Base-by-base conservation (phyloP, 768 basidiomycete genomes). In the Arthromyces matolae region DNA sequence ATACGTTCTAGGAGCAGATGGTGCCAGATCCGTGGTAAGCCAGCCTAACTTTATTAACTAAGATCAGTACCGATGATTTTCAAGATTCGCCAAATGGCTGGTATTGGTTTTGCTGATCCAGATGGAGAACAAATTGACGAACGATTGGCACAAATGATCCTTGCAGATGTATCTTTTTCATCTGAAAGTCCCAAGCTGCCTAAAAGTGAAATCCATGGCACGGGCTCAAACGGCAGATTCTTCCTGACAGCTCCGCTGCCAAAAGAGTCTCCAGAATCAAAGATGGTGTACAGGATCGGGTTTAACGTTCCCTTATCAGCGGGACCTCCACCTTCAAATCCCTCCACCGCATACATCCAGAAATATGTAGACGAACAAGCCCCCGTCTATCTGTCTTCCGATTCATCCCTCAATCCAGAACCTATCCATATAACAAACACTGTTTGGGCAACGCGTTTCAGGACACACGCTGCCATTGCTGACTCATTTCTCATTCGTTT, bases 1-100 rank as follows among this genome's bases (percentile, higher is more conserved):
- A 27, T 78, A 77, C 56, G 70, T 79, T 4, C 54, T 80, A 25
- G 78, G 74, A 19, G 77, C 78, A 5, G 79, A 81, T 54, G 78
- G 79, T 3, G 62, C 75, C 3, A 67, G 58, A 47, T 80, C 78
- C 0, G 53, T 58, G 27, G 79, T 78, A 54, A 56, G 51, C n/a
- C n/a, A n/a, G n/a, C 40, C 5, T 28, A 10, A 5, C 8, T 40
- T 22, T n/a, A 7, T 6, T 16, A 33, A 8, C 27, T 10, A 29
- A 14, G 28, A n/a, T n/a, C n/a, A n/a, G n/a, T n/a, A n/a, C n/a
- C n/a, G n/a, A n/a, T n/a, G n/a, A n/a, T n/a, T n/a, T n/a, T n/a
- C n/a, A n/a, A 80, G 78, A 57, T 79, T 20, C 76, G 78, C 36
- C 56, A 64, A 16, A 47, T 65, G 33, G 60, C 67, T 1, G 70